These are phyloP conservation scores for Diutina pseudorugosa DNA, from an alignment of 1,139 yeast species.

Conservation along the genomic window DNA sequence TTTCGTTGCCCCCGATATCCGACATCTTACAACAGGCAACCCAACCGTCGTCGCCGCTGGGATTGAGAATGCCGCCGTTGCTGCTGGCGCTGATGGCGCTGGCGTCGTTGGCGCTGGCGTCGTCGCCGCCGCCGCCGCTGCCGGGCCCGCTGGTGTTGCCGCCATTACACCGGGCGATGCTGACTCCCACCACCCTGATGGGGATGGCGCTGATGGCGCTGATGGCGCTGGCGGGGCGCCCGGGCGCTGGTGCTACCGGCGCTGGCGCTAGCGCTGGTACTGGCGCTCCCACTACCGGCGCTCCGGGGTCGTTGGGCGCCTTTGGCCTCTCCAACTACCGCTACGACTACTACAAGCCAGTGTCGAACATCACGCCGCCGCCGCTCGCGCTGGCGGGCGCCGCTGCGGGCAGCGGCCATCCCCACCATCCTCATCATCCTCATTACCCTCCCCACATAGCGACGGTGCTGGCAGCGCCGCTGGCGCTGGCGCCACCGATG, in stretches of 20 bases:
- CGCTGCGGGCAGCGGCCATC: constrained; percentile 4
- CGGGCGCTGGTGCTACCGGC: background rate
- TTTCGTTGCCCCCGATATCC: constrained; percentile 3
- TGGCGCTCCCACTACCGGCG: background rate
- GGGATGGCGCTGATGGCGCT: too few relatives aligned
- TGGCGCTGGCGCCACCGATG: background rate
- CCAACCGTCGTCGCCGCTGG: background rate
- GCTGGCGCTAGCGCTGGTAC: background rate
- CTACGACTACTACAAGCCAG: background rate
- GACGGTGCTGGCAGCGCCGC: background rate
- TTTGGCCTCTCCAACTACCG: background rate
- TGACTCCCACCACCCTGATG: background rate
- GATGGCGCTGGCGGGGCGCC: background rate
- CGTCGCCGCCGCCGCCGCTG: background rate
- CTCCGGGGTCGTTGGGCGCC: background rate
- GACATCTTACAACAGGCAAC: constrained; percentile 2
- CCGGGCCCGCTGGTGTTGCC: background rate
- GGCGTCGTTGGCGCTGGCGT: background rate
- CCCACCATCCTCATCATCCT: background rate
- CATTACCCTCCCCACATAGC: background rate
- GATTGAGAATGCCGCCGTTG: background rate
- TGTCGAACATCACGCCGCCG: background rate
- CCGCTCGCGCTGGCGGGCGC: background rate
- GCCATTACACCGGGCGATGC: constrained; percentile 3
- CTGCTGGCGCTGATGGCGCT: background rate